phyloP scores from a whole-genome alignment of 352 stramenopile species.

The Globisporangium acanthophoron region DNA sequence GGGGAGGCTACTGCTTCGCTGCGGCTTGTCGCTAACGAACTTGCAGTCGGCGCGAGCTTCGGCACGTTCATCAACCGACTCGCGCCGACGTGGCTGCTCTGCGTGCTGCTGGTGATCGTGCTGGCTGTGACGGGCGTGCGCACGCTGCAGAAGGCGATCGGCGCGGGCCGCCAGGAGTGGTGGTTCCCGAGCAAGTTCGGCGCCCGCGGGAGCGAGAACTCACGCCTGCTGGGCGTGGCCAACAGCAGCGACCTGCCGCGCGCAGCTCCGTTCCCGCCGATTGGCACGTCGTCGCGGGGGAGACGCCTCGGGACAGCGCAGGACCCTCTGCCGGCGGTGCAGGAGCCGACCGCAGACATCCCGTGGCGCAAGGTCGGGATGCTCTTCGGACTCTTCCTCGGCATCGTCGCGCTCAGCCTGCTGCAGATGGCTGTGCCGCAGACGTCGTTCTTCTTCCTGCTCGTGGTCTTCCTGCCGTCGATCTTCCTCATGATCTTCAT shows the following conservation, averaged over 20 bases:
- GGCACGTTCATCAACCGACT: constrained; percentile 92
- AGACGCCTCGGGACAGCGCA: background rate
- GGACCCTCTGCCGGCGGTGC: constrained; percentile 9
- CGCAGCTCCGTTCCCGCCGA: background rate
- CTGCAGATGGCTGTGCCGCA: constrained; percentile 90
- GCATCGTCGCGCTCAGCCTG: constrained; percentile 90
- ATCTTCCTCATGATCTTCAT: constrained; percentile 73
- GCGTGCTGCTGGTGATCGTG: constrained; percentile 86
- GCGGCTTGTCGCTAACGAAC: background rate
- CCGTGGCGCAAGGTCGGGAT: constrained; percentile 76
- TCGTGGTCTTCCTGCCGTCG: constrained; percentile 51
- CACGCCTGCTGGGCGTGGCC: constrained; percentile 22
- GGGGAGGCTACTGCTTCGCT: no score
- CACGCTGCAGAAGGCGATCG: constrained; percentile 88
- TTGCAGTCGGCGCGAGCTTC: constrained; percentile 51
- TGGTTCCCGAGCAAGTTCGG: constrained; percentile 23
- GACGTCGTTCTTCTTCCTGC: constrained; percentile 66
- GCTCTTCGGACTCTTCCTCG: constrained; percentile 83
- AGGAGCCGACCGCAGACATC: constrained; percentile 41
- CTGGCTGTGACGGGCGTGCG: constrained; percentile 83
- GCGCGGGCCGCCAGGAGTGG: constrained; percentile 83
- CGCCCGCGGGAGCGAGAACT: constrained; percentile 8
- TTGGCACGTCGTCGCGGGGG: background rate
- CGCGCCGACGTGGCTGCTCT: constrained; percentile 86
- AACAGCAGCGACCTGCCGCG: background rate